Evolutionary conservation across 2,329 filamentous ascomycete species (phyloP), one percentile per base, ranked within the genome.

Genomic region (Didymella segeticola): DNA sequence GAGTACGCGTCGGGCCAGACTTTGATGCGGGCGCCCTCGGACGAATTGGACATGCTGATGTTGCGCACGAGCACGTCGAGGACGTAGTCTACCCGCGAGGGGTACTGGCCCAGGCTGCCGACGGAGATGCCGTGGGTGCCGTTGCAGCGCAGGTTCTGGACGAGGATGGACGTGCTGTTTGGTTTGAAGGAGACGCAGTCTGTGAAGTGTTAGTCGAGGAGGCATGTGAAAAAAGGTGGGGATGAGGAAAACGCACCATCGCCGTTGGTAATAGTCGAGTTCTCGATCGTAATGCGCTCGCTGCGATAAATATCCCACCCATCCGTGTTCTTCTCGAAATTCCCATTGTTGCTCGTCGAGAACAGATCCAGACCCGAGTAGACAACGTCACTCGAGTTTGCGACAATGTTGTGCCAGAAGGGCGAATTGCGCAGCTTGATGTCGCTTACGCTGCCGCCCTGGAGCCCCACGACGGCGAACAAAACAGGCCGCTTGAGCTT

Each of bases 61-160:
- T 67, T 64, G 43, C 59, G 53, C 30, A 88, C 80, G 56, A 84
- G 82, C 5, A 89, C 66, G 58, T 89, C 83, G 67, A 88, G 79
- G 2, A 89, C 85, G 38, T 89, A 85, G 58, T 89, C 87, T 20
- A 80, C 80, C 56, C 83, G 78, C 9, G 77, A 79, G n/a, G 75
- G 67, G 63, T 89, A 89, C 68, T 89, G 86, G 9, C 86, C 86
- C 0, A 89, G 76, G 0, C 84, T 87, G 9, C 87, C 87, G 17
- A 89, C 85, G 4, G 83, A 86, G 56, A 89, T 88, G 34, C 87
- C 87, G 62, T 89, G 87, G 0, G 84, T 87, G 30, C 85, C 85
- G 63, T 85, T 84, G 73, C 87, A 89, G 54, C 77, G 75, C n/a
- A 89, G 72, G 53, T 84, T 83, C 65, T 89, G 85, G 6, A 89